Conservation (phyloP, 2,329 filamentous ascomycete species). For the Diplodia seriata region DNA sequence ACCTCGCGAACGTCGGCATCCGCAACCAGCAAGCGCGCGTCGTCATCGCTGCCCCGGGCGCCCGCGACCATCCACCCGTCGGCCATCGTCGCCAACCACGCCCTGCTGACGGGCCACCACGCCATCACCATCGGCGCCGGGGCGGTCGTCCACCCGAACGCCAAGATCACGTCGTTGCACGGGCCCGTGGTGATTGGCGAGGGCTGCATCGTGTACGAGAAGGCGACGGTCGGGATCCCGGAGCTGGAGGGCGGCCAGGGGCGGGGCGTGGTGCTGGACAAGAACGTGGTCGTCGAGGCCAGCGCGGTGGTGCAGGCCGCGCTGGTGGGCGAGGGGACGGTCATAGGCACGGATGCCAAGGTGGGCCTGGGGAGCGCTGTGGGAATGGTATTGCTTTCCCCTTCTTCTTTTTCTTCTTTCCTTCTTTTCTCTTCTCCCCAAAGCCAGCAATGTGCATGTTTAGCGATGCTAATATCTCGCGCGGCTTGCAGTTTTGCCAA, state of each 20-base stretch:
- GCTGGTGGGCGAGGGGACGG: conserved; percentile 47
- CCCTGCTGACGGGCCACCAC: conserved; percentile 69
- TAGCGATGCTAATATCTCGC: neutral
- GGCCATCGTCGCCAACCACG: conserved; percentile 57
- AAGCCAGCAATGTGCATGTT: too few species aligned
- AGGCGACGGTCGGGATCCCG: conserved; percentile 50
- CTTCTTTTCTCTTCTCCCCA: too few species aligned
- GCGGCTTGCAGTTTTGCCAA: conserved; percentile 50
- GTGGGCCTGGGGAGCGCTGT: conserved; percentile 46
- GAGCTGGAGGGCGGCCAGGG: conserved; percentile 35
- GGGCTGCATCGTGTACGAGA: conserved; percentile 78
- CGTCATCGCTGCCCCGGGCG: conserved; percentile 48
- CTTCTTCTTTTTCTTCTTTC: neutral
- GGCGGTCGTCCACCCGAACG: conserved; percentile 84
- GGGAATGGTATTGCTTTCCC: conserved; percentile 48
- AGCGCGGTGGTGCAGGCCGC: conserved; percentile 50
- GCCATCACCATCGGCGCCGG: conserved; percentile 79
- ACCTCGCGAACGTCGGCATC: conserved; percentile 33
- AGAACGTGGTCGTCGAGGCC: conserved; percentile 54
- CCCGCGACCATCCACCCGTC: conserved; percentile 53
- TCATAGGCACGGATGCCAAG: conserved; percentile 44
- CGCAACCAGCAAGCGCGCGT: conserved; percentile 45
- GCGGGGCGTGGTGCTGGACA: conserved; percentile 47
- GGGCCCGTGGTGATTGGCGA: conserved; percentile 54
- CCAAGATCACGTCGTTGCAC: conserved; percentile 55